Evolutionary conservation across 2,329 filamentous ascomycete species (phyloP).

Genomic region (Neobulgaria alba): DNA sequence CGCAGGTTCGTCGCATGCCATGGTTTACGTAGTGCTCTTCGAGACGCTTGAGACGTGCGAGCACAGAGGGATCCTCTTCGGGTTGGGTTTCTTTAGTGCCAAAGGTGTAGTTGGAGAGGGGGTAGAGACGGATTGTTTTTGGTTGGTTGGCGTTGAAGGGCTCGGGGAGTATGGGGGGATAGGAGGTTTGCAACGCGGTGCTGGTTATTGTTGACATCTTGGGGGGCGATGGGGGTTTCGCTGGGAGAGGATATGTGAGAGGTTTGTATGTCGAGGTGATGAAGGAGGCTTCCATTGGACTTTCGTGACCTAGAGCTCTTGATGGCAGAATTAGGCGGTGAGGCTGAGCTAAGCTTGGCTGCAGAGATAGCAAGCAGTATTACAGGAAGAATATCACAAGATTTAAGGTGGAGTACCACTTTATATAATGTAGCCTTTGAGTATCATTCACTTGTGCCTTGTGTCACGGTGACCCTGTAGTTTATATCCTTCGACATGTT

Average conservation of each 20-base stretch:
- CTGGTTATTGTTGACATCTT: constrained; percentile 80
- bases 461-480: too few relatives aligned
- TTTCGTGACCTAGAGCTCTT: constrained; percentile 1
- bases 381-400: too few relatives aligned
- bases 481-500: too few relatives aligned
- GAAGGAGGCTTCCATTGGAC: too few relatives aligned
- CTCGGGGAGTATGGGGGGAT: constrained; percentile 70
- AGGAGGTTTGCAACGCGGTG: constrained; percentile 65
- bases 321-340: constrained; percentile 5
- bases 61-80: constrained; percentile 92
- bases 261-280: too few relatives aligned
- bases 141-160: constrained; percentile 87
- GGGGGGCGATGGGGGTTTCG: constrained; percentile 1
- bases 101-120: constrained; percentile 97
- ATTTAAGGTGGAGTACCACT: too few relatives aligned
- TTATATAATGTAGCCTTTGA: too few relatives aligned
- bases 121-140: constrained; percentile 81
- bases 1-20: constrained; percentile 95
- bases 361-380: too few relatives aligned
- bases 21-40: constrained; percentile 88
- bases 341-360: too few relatives aligned
- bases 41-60: constrained; percentile 85
- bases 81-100: constrained; percentile 97
- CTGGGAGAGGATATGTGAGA: constrained; percentile 4
- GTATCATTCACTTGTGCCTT: too few relatives aligned